Conservation (phyloP, 192 early-diverging fungal species). For the Spizellomyces punctatus region DNA sequence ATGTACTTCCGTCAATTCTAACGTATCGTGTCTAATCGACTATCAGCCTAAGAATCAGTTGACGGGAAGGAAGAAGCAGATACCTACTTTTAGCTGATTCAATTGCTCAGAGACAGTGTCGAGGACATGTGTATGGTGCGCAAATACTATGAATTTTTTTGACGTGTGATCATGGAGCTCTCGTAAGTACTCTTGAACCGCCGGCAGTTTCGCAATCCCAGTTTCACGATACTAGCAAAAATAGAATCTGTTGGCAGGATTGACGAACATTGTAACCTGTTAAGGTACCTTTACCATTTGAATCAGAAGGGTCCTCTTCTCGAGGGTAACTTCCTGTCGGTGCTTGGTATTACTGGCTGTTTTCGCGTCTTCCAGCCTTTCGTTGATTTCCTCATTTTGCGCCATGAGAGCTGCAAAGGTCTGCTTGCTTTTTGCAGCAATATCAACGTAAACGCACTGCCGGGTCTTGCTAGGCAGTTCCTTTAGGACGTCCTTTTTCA, state of each 20-base stretch:
- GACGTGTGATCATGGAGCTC: slow-evolving; percentile 39
- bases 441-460: slow-evolving; percentile 37
- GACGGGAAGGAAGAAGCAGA: slow-evolving; percentile 15
- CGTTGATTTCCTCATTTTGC: not conserved
- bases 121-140: slow-evolving; percentile 44
- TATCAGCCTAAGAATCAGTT: not conserved
- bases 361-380: slow-evolving; percentile 7
- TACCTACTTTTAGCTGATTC: slow-evolving; percentile 27
- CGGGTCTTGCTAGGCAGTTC: slow-evolving; percentile 48
- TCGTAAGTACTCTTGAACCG: slow-evolving; percentile 43
- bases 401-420: slow-evolving; percentile 27
- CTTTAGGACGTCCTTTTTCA: slow-evolving; percentile 48
- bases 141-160: slow-evolving; percentile 56
- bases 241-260: not conserved
- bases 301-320: not conserved
- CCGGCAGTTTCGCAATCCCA: slow-evolving; percentile 38
- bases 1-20: slow-evolving; percentile 50
- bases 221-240: slow-evolving; percentile 37
- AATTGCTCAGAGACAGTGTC: slow-evolving; percentile 24
- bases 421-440: slow-evolving; percentile 9
- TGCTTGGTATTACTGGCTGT: not conserved
- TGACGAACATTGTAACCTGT: not conserved
- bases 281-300: slow-evolving; percentile 12
- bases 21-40: slow-evolving; percentile 40
- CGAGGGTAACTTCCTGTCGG: not conserved